Evolutionary conservation across 2,329 filamentous ascomycete species (phyloP).

Genomic region (Fusarium ramigenum): DNA sequence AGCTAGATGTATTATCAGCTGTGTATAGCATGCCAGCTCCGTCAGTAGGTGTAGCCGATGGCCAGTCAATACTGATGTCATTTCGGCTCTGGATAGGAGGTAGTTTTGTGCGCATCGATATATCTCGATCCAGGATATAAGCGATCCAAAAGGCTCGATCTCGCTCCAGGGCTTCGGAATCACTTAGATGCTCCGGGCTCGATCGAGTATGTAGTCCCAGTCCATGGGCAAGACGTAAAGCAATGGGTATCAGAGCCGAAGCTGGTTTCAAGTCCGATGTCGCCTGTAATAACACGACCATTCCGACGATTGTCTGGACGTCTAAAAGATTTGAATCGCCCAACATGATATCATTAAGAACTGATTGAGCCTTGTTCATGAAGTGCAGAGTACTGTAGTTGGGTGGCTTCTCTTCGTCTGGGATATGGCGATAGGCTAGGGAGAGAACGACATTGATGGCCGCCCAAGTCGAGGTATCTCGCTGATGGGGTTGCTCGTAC

Average conservation of each 20-base stretch:
- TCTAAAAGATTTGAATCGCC: neutral
- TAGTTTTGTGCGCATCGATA: neutral
- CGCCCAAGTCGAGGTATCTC: conserved; percentile 7
- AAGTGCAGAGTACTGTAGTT: neutral
- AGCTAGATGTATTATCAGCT: neutral
- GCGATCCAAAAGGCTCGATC: conserved; percentile 29
- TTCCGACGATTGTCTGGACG: conserved; percentile 20
- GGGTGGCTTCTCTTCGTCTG: accelerated
- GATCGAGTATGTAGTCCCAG: neutral
- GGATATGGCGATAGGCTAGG: conserved; percentile 4
- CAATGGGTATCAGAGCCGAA: conserved; percentile 9
- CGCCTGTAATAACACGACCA: conserved; percentile 16
- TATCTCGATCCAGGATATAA: conserved; percentile 24
- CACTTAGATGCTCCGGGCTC: neutral
- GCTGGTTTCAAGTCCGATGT: conserved; percentile 4
- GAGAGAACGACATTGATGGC: conserved; percentile 21
- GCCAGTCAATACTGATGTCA: conserved; percentile 8
- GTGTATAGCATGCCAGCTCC: neutral
- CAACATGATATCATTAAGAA: conserved; percentile 1
- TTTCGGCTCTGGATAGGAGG: conserved; percentile 9
- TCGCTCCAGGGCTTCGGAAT: neutral
- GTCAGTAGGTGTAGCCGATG: neutral
- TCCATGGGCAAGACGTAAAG: conserved; percentile 16
- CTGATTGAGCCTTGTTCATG: conserved; percentile 24
- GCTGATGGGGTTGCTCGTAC: neutral